Percentiles rank a stretch among this genome's conserved stretches.
phyloP scores from a whole-genome alignment of 2,329 filamentous ascomycete species.

The Aspergillus luchuensis region DNA sequence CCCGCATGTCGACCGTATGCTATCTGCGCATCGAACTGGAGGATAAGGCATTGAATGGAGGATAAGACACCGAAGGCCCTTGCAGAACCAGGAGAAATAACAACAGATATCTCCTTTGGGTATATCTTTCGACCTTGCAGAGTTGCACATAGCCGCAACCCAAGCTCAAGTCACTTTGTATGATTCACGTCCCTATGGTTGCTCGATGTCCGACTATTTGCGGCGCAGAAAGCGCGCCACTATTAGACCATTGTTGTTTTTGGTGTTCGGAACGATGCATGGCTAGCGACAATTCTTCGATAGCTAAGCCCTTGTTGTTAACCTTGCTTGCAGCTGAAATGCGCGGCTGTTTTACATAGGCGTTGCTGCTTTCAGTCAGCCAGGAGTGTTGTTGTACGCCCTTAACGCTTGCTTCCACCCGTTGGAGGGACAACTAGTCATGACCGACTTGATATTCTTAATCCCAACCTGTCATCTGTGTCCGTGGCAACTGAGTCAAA shows the following conservation, averaged over 20 bases:
- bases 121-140: background rate
- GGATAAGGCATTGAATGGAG: background rate
- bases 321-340: background rate
- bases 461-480: background rate
- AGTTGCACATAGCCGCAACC: slow-evolving; percentile 1
- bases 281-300: slow-evolving; percentile 5
- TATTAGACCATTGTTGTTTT: slow-evolving; percentile 4
- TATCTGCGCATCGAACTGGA: background rate
- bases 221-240: background rate
- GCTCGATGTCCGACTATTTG: background rate
- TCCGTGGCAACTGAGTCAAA: background rate
- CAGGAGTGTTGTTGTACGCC: background rate
- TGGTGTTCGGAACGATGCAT: slow-evolving; percentile 4
- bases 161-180: background rate
- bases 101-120: background rate
- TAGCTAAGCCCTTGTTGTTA: background rate
- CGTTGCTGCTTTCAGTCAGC: background rate
- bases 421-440: background rate
- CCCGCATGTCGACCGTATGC: background rate
- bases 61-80: background rate
- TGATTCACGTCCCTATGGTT: background rate
- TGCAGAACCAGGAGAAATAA: background rate
- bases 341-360: background rate
- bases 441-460: background rate
- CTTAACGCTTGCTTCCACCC: background rate